A percentile compares a stretch with the other conserved stretches of the same genome.
These are phyloP conservation scores for Syncephalis plumigaleata DNA, from an alignment of 371 early-diverging fungal species.

Conservation along the genomic window DNA sequence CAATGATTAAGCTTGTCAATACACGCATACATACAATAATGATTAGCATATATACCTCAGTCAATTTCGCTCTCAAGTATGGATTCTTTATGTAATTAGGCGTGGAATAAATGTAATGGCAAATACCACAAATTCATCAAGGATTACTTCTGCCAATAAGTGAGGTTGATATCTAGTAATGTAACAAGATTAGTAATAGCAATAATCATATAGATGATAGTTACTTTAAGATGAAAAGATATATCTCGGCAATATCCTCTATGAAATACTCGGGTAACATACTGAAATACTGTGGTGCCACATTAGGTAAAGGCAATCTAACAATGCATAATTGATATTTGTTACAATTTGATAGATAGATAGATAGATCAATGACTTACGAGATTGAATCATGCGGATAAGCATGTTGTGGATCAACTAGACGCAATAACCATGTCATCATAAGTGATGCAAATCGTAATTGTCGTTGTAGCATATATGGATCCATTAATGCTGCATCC, in stretches of 20 bases:
- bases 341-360: no score
- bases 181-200: not conserved
- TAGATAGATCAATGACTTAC: no score
- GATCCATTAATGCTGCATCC: slow-evolving; percentile 62
- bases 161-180: slow-evolving; percentile 34
- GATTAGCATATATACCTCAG: no score
- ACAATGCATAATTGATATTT: not conserved
- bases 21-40: no score
- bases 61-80: slow-evolving; percentile 80
- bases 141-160: slow-evolving; percentile 29
- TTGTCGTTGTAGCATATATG: slow-evolving; percentile 29
- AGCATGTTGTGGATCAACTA: slow-evolving; percentile 27
- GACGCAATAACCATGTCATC: slow-evolving; percentile 60
- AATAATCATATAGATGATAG: slow-evolving; percentile 4
- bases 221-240: slow-evolving; percentile 39
- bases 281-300: slow-evolving; percentile 37
- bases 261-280: slow-evolving; percentile 86
- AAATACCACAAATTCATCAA: slow-evolving; percentile 60
- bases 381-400: slow-evolving; percentile 30
- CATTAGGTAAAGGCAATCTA: slow-evolving; percentile 27
- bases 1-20: no score
- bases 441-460: slow-evolving; percentile 65
- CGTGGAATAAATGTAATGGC: slow-evolving; percentile 53
- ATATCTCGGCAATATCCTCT: slow-evolving; percentile 68
- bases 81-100: slow-evolving; percentile 79